Evolutionary conservation across 2,329 filamentous ascomycete species (phyloP).

Genomic region (Talaromyces funiculosus): DNA sequence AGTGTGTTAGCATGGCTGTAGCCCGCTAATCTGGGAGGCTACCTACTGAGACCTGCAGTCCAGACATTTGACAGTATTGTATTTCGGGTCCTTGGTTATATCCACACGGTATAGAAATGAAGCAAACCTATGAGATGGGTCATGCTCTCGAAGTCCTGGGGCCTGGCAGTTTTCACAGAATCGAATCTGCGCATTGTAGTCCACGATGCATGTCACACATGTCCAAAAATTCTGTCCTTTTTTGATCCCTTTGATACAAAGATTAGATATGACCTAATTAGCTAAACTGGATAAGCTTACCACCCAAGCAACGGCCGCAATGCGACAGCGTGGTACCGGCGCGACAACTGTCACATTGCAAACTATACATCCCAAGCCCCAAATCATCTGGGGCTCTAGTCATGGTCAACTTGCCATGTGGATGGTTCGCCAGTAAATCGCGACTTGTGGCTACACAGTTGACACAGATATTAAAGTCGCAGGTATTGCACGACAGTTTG

Average conservation of each 20-base stretch:
- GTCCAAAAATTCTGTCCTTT: conserved; percentile 11
- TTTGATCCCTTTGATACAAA: neutral
- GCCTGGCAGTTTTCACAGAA: conserved; percentile 11
- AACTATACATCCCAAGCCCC: conserved; percentile 2
- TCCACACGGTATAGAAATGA: conserved; percentile 14
- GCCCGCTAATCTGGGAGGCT: too few species aligned
- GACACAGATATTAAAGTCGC: conserved; percentile 11
- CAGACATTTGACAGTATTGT: conserved; percentile 11
- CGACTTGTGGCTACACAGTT: conserved; percentile 10
- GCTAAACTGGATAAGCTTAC: neutral
- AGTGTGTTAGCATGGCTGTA: too few species aligned
- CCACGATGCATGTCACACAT: conserved; percentile 13
- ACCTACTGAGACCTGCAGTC: conserved; percentile 8
- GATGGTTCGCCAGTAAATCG: conserved; percentile 6
- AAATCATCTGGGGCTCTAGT: conserved; percentile 11
- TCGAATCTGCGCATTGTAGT: conserved; percentile 13
- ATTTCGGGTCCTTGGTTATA: conserved; percentile 9
- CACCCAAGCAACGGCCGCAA: conserved; percentile 11
- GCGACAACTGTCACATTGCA: conserved; percentile 9
- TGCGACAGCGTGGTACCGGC: conserved; percentile 11
- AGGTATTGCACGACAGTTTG: conserved; percentile 6
- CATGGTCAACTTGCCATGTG: conserved; percentile 9
- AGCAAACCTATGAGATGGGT: conserved; percentile 11
- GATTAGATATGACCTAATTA: neutral
- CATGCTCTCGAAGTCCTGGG: conserved; percentile 7